Percentiles rank a stretch among this genome's conserved stretches.
Conservation (phyloP, 768 basidiomycete genomes). For the Termitomyces sp. region DNA sequence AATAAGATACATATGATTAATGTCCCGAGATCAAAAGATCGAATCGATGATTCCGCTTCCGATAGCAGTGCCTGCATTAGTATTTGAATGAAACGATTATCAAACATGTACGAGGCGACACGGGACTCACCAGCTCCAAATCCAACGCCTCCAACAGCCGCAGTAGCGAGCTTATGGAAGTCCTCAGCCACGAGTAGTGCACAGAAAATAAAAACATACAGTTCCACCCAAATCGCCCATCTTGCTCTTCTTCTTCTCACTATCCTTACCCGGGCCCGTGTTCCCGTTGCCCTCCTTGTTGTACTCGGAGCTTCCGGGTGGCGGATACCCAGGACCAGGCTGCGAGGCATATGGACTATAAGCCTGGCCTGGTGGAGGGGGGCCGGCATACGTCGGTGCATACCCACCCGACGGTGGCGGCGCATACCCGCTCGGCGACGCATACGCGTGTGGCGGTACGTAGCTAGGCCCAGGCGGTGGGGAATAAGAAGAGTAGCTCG, state of each 20-base stretch:
- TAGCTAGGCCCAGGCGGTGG: neutral
- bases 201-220: constrained; percentile 21
- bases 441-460: neutral
- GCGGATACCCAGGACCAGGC: neutral
- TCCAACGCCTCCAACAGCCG: constrained; percentile 62
- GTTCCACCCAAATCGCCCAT: constrained; percentile 49
- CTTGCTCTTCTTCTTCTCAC: constrained; percentile 45
- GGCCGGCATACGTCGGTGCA: constrained; percentile 5
- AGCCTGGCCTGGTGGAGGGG: constrained; percentile 6
- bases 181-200: neutral
- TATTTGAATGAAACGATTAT: neutral
- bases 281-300: neutral
- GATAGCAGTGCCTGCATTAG: constrained; percentile 33
- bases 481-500: constrained; percentile 2
- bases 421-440: neutral
- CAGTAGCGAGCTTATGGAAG: constrained; percentile 38
- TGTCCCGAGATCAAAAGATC: constrained; percentile 30
- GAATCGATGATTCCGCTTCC: constrained; percentile 39
- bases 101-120: neutral
- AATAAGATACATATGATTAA: neutral
- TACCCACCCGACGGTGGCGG: constrained; percentile 3
- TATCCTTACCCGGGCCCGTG: neutral
- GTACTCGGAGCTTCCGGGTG: neutral
- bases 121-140: constrained; percentile 58
- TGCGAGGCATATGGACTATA: constrained; percentile 9